These are phyloP conservation scores for Coleophoma cylindrospora DNA, from an alignment of 2,329 filamentous ascomycete species.

Conservation along the genomic window DNA sequence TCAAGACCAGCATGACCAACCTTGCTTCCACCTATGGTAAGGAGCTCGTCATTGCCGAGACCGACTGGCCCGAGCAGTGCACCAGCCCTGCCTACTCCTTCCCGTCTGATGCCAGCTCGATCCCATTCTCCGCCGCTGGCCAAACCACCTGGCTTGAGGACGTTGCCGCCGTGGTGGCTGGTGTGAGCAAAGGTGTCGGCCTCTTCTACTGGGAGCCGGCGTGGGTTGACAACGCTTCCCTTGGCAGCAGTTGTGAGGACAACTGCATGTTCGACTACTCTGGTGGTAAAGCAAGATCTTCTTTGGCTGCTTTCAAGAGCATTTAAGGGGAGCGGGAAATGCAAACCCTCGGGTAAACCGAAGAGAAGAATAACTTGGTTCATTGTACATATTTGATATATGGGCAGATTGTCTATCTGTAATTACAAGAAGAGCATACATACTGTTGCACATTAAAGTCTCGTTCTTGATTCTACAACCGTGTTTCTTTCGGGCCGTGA, in stretches of 20 bases:
- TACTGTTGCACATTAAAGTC: too few species aligned
- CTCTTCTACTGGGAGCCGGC: slow-evolving; percentile 73
- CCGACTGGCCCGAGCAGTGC: slow-evolving; percentile 64
- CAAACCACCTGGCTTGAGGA: slow-evolving; percentile 57
- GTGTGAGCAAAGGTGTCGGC: slow-evolving; percentile 48
- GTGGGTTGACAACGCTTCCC: slow-evolving; percentile 59
- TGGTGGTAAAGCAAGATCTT: slow-evolving; percentile 50
- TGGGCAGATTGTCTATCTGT: too few species aligned
- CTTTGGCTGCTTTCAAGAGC: slow-evolving; percentile 45
- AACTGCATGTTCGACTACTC: slow-evolving; percentile 56
- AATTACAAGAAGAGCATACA: too few species aligned
- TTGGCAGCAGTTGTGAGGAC: slow-evolving; percentile 61
- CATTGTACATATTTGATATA: too few species aligned
- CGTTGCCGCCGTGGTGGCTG: slow-evolving; percentile 50
- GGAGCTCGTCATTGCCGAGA: slow-evolving; percentile 64
- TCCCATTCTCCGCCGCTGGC: slow-evolving; percentile 58
- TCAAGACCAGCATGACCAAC: slow-evolving; percentile 50
- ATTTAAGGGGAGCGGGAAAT: too few species aligned
- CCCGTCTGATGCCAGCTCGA: slow-evolving; percentile 51
- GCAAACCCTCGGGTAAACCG: too few species aligned
- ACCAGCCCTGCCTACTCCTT: slow-evolving; percentile 52
- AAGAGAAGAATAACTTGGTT: too few species aligned
- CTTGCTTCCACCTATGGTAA: slow-evolving; percentile 60
- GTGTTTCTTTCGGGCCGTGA: too few species aligned
- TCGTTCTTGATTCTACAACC: too few species aligned